Evolutionary conservation across 1,284 basidiomycete genomes (phyloP).

Genomic region (Leccinum subrobustum): DNA sequence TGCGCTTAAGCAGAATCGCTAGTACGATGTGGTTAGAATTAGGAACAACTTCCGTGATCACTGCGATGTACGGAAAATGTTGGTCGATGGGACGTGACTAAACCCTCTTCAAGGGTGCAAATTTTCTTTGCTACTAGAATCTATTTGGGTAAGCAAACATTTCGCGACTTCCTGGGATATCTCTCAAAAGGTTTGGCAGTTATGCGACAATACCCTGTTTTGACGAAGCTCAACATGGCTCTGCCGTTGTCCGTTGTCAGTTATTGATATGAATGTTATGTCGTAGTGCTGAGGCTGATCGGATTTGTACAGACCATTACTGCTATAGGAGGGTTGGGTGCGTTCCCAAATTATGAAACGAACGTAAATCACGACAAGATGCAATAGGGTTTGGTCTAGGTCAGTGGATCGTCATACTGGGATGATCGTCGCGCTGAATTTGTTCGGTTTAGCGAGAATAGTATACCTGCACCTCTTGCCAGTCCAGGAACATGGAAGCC

Average conservation of each 20-base stretch:
- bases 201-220: conserved; percentile 12
- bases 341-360: background rate
- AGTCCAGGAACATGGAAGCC: background rate
- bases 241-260: conserved; percentile 10
- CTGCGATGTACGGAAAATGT: conserved; percentile 4
- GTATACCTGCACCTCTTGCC: background rate
- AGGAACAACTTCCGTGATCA: conserved; percentile 2
- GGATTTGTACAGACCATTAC: background rate
- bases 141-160: conserved; percentile 7
- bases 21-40: conserved; percentile 6
- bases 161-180: background rate
- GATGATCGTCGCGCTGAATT: background rate
- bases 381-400: conserved; percentile 9
- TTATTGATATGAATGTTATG: background rate
- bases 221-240: background rate
- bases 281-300: background rate
- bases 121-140: conserved; percentile 10
- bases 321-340: conserved; percentile 3
- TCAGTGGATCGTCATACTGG: background rate
- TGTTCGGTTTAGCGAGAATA: conserved; percentile 1
- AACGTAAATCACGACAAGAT: background rate
- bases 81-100: background rate
- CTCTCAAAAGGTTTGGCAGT: background rate
- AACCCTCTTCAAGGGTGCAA: conserved; percentile 3
- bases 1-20: background rate